Conservation (phyloP, 2,329 filamentous ascomycete genomes). For the Curvularia spicifera region DNA sequence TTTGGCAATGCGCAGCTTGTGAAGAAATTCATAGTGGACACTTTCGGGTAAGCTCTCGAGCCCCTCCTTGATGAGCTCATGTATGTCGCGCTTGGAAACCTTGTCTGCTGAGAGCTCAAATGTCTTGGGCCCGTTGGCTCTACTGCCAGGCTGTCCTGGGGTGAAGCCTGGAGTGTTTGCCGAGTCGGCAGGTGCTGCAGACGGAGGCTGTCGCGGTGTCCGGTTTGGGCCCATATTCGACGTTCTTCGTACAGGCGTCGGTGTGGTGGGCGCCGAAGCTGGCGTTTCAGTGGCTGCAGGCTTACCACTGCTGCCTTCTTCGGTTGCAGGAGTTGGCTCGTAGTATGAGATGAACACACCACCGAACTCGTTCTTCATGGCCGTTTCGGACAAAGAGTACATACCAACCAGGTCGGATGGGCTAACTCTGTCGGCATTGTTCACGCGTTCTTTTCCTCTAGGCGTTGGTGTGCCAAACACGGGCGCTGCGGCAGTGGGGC, state of each 20-base stretch:
- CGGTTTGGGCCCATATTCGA: slow-evolving; percentile 56
- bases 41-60: slow-evolving; percentile 70
- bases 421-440: slow-evolving; percentile 45
- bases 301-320: slow-evolving; percentile 30
- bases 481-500: slow-evolving; percentile 55
- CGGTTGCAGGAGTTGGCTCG: slow-evolving; percentile 47
- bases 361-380: slow-evolving; percentile 77
- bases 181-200: slow-evolving; percentile 53
- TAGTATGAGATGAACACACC: slow-evolving; percentile 85
- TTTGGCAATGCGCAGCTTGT: slow-evolving; percentile 82
- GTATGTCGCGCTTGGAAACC: slow-evolving; percentile 51
- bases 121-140: slow-evolving; percentile 43
- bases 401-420: slow-evolving; percentile 76
- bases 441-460: slow-evolving; percentile 70
- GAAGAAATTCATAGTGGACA: slow-evolving; percentile 82
- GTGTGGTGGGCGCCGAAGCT: slow-evolving; percentile 69
- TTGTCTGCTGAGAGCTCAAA: slow-evolving; percentile 67
- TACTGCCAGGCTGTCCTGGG: slow-evolving; percentile 40
- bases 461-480: slow-evolving; percentile 62
- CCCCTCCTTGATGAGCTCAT: slow-evolving; percentile 52
- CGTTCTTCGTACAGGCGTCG: slow-evolving; percentile 77
- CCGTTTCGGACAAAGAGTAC: slow-evolving; percentile 55
- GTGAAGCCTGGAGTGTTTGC: slow-evolving; percentile 56
- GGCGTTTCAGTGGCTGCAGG: slow-evolving; percentile 41
- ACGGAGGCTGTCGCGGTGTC: slow-evolving; percentile 59